A percentile compares a stretch with the other conserved stretches of the same genome.
Evolutionary conservation across 164 flowering plant genomes (phyloP).

Genomic region (Chloranthus sessilifolius): DNA sequence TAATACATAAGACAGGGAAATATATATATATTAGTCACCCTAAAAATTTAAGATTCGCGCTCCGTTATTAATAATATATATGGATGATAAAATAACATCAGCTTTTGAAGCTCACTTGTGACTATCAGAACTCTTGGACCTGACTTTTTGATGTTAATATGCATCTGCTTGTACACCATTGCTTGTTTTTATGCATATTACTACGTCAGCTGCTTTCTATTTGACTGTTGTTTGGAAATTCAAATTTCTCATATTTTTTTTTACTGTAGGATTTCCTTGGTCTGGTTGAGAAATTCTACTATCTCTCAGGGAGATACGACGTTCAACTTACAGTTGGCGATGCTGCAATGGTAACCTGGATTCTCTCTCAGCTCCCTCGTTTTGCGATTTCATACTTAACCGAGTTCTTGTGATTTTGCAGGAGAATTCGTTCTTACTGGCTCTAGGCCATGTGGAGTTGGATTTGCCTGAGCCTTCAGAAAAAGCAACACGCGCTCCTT

Average conservation of each 20-base stretch:
- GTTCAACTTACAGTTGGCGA: conserved; percentile 90
- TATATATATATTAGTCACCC: too few relatives aligned
- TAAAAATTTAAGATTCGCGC: too few relatives aligned
- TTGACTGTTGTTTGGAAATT: background rate
- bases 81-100: too few relatives aligned
- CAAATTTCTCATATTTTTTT: background rate
- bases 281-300: conserved; percentile 87
- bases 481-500: conserved; percentile 80
- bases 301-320: conserved; percentile 88
- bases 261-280: conserved; percentile 80
- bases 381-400: background rate
- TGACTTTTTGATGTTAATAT: too few relatives aligned
- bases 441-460: conserved; percentile 70
- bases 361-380: background rate
- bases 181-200: too few relatives aligned
- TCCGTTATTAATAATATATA: too few relatives aligned
- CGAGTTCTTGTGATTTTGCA: conserved; percentile 26
- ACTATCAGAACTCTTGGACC: too few relatives aligned
- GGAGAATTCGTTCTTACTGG: conserved; percentile 83
- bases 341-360: conserved; percentile 69
- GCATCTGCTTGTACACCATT: too few relatives aligned
- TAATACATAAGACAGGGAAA: too few relatives aligned
- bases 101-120: too few relatives aligned
- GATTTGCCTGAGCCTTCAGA: conserved; percentile 98
- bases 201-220: too few relatives aligned